Evolutionary conservation across 75 land plant species (phyloP).

Genomic region (Adiantum capillusveneris): DNA sequence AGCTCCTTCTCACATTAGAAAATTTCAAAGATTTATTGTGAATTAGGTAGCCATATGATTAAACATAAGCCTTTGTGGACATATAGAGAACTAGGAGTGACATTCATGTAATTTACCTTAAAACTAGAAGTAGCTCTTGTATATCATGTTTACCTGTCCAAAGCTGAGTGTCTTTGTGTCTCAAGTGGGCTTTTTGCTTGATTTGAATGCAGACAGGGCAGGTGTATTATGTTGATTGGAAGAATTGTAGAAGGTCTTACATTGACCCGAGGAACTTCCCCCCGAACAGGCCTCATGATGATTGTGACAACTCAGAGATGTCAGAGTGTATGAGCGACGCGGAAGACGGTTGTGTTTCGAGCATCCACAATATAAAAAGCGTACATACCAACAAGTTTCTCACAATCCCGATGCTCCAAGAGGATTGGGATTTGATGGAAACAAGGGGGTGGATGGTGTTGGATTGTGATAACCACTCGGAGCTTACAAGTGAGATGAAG

Average conservation of each 20-base stretch:
- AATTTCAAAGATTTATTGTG: too few species aligned
- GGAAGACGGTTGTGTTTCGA: neutral
- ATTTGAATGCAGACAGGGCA: neutral
- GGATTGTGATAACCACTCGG: conserved; percentile 2
- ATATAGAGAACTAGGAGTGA: too few species aligned
- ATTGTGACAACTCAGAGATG: too few species aligned
- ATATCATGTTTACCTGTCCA: too few species aligned
- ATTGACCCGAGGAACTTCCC: neutral
- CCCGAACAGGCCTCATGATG: neutral
- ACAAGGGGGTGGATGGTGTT: conserved; percentile 1
- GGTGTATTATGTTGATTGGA: conserved; percentile 6
- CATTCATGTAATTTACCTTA: too few species aligned
- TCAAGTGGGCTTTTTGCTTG: too few species aligned
- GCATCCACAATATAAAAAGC: too few species aligned
- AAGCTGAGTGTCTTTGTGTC: too few species aligned
- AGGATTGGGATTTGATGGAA: conserved; percentile 4
- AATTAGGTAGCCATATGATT: too few species aligned
- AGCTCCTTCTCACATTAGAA: too few species aligned
- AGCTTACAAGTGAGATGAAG: neutral
- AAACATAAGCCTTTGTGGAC: too few species aligned
- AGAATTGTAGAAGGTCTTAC: conserved; percentile 2
- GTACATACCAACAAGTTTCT: neutral
- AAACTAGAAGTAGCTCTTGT: too few species aligned
- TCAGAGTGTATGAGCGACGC: neutral
- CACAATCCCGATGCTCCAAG: neutral